A percentile compares a stretch with the other conserved stretches of the same genome.
Conservation (phyloP, 441 rosid genomes). For the Metrosideros polymorpha region DNA sequence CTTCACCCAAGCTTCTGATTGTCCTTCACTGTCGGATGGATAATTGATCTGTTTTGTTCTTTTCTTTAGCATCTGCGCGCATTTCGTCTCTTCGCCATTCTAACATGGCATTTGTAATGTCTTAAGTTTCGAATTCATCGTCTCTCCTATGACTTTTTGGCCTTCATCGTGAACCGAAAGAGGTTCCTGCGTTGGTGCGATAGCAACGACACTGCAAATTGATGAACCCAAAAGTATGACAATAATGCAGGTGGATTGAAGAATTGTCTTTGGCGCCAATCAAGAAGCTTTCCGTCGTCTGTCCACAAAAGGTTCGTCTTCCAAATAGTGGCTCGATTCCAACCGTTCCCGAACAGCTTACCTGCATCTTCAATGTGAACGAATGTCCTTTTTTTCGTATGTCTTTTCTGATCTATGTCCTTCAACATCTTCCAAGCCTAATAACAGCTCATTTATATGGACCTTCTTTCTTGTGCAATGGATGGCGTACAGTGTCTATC, state of each 20-base stretch:
- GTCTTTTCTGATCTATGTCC: background rate
- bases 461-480: background rate
- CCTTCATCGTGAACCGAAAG: background rate
- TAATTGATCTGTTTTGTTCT: background rate
- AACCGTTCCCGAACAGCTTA: background rate
- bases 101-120: background rate
- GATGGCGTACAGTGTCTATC: background rate
- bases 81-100: background rate
- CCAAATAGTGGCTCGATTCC: background rate
- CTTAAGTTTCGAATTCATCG: background rate
- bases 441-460: background rate
- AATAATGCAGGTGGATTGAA: background rate
- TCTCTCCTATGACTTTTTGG: background rate
- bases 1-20: background rate
- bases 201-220: background rate
- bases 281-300: background rate
- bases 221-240: background rate
- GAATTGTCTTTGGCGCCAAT: background rate
- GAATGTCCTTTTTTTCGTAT: background rate
- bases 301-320: background rate
- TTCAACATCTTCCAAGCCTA: background rate
- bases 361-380: background rate
- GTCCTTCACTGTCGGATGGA: background rate
- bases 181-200: background rate
- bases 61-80: background rate